phyloP scores from a whole-genome alignment of 495 filamentous ascomycete genomes.

The Aspergillus indologenus region DNA sequence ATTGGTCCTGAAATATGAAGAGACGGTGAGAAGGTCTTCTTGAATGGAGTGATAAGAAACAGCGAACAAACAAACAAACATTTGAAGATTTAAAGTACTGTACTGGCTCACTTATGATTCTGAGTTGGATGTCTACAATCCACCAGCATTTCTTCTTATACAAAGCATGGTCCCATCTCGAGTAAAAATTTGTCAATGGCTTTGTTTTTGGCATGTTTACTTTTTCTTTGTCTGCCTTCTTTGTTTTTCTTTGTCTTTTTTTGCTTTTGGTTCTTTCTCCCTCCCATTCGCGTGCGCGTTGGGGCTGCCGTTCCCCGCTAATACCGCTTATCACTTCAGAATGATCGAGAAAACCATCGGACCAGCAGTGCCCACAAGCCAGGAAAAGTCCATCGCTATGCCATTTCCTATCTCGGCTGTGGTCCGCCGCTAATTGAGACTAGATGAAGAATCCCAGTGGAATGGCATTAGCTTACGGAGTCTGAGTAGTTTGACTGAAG shows the following conservation, averaged over 20 bases:
- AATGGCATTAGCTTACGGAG: neutral
- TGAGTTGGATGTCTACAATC: no score
- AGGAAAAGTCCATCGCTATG: neutral
- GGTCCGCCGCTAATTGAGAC: neutral
- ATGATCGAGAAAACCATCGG: neutral
- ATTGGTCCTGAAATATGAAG: no score
- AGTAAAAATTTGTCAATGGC: no score
- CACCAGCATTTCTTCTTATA: no score
- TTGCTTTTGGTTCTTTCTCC: conserved; percentile 1
- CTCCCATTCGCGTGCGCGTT: neutral
- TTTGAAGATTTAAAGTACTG: no score
- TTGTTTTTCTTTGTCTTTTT: conserved; percentile 9
- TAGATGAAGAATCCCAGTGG: neutral
- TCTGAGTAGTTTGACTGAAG: no score
- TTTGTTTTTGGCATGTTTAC: no score
- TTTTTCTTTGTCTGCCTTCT: neutral
- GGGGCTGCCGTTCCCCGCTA: neutral
- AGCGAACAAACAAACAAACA: no score
- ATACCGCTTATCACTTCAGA: neutral
- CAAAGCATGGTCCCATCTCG: no score
- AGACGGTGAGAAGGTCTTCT: no score
- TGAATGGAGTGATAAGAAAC: no score
- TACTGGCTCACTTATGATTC: no score
- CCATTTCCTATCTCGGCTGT: neutral
- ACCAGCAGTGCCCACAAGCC: neutral